phyloP scores from a whole-genome alignment of 1,139 yeast species.

The Meyerozyma guilliermondii region DNA sequence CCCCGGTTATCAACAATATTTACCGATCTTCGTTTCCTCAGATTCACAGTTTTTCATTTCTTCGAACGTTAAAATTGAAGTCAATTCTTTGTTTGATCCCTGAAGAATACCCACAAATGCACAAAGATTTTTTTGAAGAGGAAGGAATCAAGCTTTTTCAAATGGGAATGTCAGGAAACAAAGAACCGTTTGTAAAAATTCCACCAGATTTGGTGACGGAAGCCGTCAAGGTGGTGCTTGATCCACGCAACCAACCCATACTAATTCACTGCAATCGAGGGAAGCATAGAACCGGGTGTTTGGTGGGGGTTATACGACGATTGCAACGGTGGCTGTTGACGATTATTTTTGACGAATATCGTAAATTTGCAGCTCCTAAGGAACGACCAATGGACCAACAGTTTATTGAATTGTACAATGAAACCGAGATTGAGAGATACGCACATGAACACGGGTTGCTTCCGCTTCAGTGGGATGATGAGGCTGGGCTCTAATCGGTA shows the following conservation, averaged over 20 bases:
- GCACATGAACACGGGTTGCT: conserved; percentile 54
- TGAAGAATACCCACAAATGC: conserved; percentile 83
- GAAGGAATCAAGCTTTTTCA: conserved; percentile 71
- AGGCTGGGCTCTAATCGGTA: not conserved
- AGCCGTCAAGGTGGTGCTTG: conserved; percentile 74
- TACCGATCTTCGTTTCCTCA: conserved; percentile 90
- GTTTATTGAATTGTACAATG: conserved; percentile 84
- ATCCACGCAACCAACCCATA: conserved; percentile 86
- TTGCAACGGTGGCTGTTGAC: conserved; percentile 90
- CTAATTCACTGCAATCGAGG: conserved; percentile 94
- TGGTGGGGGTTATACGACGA: conserved; percentile 86
- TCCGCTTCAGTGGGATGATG: conserved; percentile 64
- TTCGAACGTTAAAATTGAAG: conserved; percentile 57
- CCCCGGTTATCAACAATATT: conserved; percentile 73
- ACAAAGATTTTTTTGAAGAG: conserved; percentile 53
- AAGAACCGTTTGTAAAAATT: conserved; percentile 88
- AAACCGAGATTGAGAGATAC: conserved; percentile 47
- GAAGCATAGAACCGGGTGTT: conserved; percentile 93
- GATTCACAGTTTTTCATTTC: conserved; percentile 69
- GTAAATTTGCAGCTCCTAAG: conserved; percentile 92
- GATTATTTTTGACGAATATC: conserved; percentile 90
- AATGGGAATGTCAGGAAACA: conserved; percentile 92
- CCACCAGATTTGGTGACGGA: conserved; percentile 72
- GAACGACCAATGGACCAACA: conserved; percentile 94
- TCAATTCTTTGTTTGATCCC: conserved; percentile 83